Conservation (phyloP, 148 eudicot genomes). For the Rhododendron vialii region DNA sequence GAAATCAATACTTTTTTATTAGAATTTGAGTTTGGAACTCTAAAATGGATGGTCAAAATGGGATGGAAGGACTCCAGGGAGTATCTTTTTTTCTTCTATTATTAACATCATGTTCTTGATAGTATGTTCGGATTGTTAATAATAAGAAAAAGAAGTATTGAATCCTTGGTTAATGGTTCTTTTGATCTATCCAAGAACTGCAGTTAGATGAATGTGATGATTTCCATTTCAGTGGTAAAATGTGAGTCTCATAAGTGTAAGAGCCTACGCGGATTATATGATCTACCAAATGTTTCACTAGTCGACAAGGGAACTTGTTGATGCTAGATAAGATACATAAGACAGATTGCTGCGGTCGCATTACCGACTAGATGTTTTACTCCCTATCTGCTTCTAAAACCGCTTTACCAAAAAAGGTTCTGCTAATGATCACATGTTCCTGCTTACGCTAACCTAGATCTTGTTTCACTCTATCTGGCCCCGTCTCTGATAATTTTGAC, state of each 20-base stretch:
- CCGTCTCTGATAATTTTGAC: not conserved
- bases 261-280: too few relatives aligned
- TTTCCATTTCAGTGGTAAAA: too few relatives aligned
- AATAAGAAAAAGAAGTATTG: not conserved
- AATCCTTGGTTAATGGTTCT: too few relatives aligned
- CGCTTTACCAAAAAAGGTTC: not conserved
- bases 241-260: too few relatives aligned
- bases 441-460: not conserved
- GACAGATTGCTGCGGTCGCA: not conserved
- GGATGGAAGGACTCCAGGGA: not conserved
- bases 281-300: too few relatives aligned
- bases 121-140: not conserved
- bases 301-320: too few relatives aligned
- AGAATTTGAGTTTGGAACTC: not conserved
- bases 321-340: too few relatives aligned
- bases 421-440: not conserved
- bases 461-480: not conserved
- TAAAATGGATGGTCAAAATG: not conserved
- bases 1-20: not conserved
- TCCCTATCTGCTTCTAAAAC: not conserved
- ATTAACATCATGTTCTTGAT: not conserved
- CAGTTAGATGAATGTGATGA: too few relatives aligned
- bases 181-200: too few relatives aligned
- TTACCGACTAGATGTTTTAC: not conserved
- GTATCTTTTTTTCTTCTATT: not conserved